Conservation (phyloP, 78 protist species). For the Speleostelium caveatum region DNA sequence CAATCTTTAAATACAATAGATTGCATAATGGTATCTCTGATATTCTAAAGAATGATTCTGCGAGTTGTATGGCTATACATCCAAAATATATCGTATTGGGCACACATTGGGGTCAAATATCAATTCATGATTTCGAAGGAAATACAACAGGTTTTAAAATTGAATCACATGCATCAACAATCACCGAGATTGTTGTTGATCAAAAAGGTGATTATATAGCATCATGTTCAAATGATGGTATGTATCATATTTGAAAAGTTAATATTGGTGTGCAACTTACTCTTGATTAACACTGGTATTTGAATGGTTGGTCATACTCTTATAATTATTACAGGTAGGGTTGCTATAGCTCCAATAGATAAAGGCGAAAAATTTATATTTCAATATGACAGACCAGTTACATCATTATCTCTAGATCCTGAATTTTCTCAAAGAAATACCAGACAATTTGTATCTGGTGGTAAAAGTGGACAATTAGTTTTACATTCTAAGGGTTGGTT, state of each 20-base stretch:
- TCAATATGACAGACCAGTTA: slow-evolving; percentile 73
- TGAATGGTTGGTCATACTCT: too few relatives aligned
- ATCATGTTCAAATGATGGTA: slow-evolving; percentile 93
- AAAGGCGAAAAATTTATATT: slow-evolving; percentile 27
- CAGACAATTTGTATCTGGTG: slow-evolving; percentile 89
- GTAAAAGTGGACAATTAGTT: slow-evolving; percentile 88
- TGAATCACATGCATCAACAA: slow-evolving; percentile 78
- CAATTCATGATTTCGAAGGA: slow-evolving; percentile 89
- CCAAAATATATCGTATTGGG: slow-evolving; percentile 85
- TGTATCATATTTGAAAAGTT: background rate
- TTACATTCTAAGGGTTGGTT: slow-evolving; percentile 87
- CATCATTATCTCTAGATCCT: slow-evolving; percentile 91
- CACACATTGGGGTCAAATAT: slow-evolving; percentile 89
- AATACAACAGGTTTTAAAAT: slow-evolving; percentile 78
- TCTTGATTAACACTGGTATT: too few relatives aligned
- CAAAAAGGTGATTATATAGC: slow-evolving; percentile 92
- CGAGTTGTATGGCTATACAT: slow-evolving; percentile 81
- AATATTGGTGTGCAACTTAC: background rate
- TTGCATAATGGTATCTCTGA: slow-evolving; percentile 79
- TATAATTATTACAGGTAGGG: slow-evolving; percentile 76
- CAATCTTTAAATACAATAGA: slow-evolving; percentile 88
- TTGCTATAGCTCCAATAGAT: slow-evolving; percentile 61
- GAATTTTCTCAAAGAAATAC: slow-evolving; percentile 72
- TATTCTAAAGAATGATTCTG: slow-evolving; percentile 72
- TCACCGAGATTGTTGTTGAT: slow-evolving; percentile 88